A percentile compares a stretch with the other conserved stretches of the same genome.
These are phyloP conservation scores for Podila verticillata DNA, from an alignment of 192 early-diverging fungal species.

Conservation along the genomic window DNA sequence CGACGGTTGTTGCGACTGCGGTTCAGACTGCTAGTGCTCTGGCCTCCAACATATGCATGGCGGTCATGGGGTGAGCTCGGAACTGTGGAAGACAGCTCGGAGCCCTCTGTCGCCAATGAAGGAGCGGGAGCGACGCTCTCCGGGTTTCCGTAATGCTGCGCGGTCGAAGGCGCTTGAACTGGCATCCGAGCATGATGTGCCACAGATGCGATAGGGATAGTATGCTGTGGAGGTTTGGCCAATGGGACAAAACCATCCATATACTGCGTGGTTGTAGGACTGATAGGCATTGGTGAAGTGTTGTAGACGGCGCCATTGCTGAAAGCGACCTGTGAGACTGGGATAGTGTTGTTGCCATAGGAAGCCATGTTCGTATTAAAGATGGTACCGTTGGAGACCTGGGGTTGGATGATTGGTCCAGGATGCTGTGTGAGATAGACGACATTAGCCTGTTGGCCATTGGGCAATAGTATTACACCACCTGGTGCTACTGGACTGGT, in stretches of 20 bases:
- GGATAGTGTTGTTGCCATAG: background rate
- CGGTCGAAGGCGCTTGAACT: too few species aligned
- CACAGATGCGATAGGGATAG: too few species aligned
- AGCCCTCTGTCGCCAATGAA: too few species aligned
- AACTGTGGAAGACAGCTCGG: too few species aligned
- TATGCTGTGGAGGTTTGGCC: too few species aligned
- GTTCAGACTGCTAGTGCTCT: too few species aligned
- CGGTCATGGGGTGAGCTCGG: too few species aligned
- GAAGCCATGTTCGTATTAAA: background rate
- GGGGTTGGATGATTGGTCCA: background rate
- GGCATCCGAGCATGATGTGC: too few species aligned
- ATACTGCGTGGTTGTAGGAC: background rate
- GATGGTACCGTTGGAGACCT: background rate
- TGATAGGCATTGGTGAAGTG: background rate
- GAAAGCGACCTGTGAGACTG: background rate
- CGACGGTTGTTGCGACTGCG: too few species aligned
- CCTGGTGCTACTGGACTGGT: background rate
- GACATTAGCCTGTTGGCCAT: background rate
- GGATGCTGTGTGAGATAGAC: background rate
- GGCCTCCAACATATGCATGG: too few species aligned
- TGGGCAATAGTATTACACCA: background rate
- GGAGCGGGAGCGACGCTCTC: too few species aligned
- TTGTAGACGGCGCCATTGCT: background rate
- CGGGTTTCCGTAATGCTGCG: too few species aligned
- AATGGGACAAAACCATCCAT: background rate